Conservation (phyloP, 352 stramenopile species). For the Pythium periplocum region DNA sequence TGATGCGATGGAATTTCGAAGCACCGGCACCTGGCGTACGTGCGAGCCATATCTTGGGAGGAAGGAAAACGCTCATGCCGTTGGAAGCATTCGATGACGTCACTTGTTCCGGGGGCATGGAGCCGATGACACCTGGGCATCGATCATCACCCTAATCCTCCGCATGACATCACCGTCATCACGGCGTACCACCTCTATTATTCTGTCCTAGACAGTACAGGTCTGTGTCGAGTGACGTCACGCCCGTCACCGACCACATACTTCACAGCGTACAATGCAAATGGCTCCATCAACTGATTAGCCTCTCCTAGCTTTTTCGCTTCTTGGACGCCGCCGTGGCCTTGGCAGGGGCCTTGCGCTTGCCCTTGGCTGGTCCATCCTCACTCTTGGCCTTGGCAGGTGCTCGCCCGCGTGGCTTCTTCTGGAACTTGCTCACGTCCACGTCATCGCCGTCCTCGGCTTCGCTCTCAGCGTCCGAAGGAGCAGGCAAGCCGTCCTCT, state of each 20-base stretch:
- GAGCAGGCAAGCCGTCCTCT: slow-evolving; percentile 38
- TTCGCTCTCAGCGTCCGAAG: slow-evolving; percentile 73
- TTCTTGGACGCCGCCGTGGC: slow-evolving; percentile 56
- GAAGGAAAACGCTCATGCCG: not conserved
- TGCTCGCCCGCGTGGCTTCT: slow-evolving; percentile 46
- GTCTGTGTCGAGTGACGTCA: too few species aligned
- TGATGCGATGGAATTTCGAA: not conserved
- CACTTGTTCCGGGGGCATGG: slow-evolving; percentile 4
- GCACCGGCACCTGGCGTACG: not conserved
- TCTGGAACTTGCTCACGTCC: slow-evolving; percentile 81
- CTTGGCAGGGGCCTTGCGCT: slow-evolving; percentile 41
- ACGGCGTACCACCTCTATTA: too few species aligned
- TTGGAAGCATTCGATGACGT: slow-evolving; percentile 8
- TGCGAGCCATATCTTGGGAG: slow-evolving; percentile 2
- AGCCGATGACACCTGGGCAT: slow-evolving; percentile 10
- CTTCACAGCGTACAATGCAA: too few species aligned
- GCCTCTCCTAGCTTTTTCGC: slow-evolving; percentile 13
- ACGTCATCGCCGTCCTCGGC: slow-evolving; percentile 48
- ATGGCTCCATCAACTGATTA: too few species aligned
- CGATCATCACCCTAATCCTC: not conserved
- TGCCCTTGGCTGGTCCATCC: slow-evolving; percentile 17
- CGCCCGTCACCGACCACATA: too few species aligned
- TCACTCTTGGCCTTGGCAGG: slow-evolving; percentile 2
- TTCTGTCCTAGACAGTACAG: too few species aligned
- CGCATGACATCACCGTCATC: not conserved